A percentile compares a stretch with the other conserved stretches of the same genome.
Conservation (phyloP, 2,329 filamentous ascomycete species). For the Lachnellula occidentalis region DNA sequence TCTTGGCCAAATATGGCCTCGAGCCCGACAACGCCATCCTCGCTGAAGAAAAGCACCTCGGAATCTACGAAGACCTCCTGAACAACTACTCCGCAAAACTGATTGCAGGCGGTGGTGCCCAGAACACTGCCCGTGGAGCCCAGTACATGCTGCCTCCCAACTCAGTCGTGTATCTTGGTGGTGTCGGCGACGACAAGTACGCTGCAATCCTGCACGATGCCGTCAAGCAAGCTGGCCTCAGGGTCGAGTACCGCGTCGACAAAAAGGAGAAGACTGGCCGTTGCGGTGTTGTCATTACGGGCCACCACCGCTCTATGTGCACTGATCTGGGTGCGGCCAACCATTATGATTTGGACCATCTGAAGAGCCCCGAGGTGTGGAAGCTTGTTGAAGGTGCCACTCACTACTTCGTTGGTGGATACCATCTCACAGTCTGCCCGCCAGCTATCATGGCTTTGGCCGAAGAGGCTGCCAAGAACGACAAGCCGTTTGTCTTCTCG, state of each 20-base stretch:
- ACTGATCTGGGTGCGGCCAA: constrained; percentile 96
- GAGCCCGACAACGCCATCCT: constrained; percentile 98
- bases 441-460: constrained; percentile 84
- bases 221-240: constrained; percentile 80
- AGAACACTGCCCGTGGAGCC: constrained; percentile 94
- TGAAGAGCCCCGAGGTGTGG: constrained; percentile 91
- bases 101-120: constrained; percentile 91
- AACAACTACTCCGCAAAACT: constrained; percentile 89
- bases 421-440: constrained; percentile 94
- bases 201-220: constrained; percentile 81
- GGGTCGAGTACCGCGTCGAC: constrained; percentile 93
- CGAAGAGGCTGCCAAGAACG: constrained; percentile 78
- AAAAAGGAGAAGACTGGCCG: constrained; percentile 79
- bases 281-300: constrained; percentile 95
- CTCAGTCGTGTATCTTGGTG: constrained; percentile 89
- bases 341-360: constrained; percentile 90
- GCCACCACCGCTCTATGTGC: constrained; percentile 89
- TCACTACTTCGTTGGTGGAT: constrained; percentile 90
- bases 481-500: constrained; percentile 90
- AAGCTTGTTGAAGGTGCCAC: constrained; percentile 81
- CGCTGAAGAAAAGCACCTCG: constrained; percentile 83
- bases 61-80: constrained; percentile 88
- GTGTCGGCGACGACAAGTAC: constrained; percentile 94
- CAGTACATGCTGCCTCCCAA: constrained; percentile 91
- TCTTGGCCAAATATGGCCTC: constrained; percentile 87